Conservation (phyloP, 257 asterid species). For the Penstemon newberryi region DNA sequence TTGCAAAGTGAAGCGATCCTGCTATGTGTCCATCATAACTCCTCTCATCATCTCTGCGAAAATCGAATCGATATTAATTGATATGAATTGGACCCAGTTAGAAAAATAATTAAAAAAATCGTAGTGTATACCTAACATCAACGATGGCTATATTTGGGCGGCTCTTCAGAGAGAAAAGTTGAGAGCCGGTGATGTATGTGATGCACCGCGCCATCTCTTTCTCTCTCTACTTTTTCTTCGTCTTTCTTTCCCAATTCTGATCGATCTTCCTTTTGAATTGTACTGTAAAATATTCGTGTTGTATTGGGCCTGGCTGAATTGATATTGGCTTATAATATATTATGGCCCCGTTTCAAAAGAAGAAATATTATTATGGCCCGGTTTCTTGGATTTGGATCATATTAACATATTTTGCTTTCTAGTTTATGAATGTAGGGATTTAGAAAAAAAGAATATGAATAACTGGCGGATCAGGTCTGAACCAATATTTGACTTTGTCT, state of each 20-base stretch:
- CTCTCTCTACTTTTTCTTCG: background rate
- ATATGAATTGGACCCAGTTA: background rate
- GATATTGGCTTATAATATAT: too few species aligned
- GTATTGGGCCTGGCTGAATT: too few species aligned
- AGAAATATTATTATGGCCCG: too few species aligned
- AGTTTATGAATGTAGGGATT: too few species aligned
- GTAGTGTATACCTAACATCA: slow-evolving; percentile 64
- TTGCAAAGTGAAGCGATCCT: slow-evolving; percentile 87
- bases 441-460: too few species aligned
- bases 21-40: slow-evolving; percentile 89
- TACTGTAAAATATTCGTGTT: too few species aligned
- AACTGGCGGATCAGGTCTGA: too few species aligned
- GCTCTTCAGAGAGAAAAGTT: slow-evolving; percentile 63
- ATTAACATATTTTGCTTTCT: too few species aligned
- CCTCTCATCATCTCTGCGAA: slow-evolving; percentile 82
- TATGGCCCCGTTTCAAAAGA: too few species aligned
- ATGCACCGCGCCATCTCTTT: slow-evolving; percentile 66
- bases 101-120: background rate
- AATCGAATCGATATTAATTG: background rate
- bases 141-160: slow-evolving; percentile 75
- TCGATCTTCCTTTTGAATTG: background rate
- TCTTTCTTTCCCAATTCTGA: slow-evolving; percentile 4
- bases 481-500: too few species aligned
- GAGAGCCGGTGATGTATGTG: slow-evolving; percentile 70
- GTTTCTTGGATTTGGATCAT: too few species aligned